Base-by-base conservation (phyloP, 2,329 filamentous ascomycete species). In the Aspergillus texensis region DNA sequence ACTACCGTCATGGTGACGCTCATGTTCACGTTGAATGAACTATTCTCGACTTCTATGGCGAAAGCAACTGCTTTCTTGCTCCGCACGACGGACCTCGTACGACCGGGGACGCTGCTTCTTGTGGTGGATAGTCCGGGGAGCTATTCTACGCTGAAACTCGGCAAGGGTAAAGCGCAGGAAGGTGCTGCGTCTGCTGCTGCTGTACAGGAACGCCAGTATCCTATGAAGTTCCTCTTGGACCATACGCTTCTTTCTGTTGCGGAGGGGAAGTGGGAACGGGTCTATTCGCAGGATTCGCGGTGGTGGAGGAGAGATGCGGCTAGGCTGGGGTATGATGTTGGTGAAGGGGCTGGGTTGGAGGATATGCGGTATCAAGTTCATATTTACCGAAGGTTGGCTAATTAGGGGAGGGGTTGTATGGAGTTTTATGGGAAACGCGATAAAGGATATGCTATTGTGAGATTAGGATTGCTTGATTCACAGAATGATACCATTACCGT, bases 361-460 rank as follows among this genome's bases (percentile, higher is more conserved):
- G 92, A 97, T 75, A 97, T 97, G 94, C 88, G 94, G 54, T 97
- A 94, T 78, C 94, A 98, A 78, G 83, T 97, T 70, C 93, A 97
- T 80, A 75, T 97, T 19, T 98, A 97, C 73, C 78, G 80, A 61
- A 78, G 81, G 65, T 56, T 80, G 34, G 59, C 24, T 55, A 21
- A n/a, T 56, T 63, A 56, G 24, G 24, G 24, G 30, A 28, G 24
- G 11, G 34, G 14, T 57, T 53, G 9, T 32, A 32, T 9, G 41
- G 19, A 16, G 55, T 6, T 1, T 46, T 48, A 21, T 36, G 39
- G 50, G 10, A 45, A 11, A 46, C 6, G 11, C 10, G 34, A n/a
- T 36, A 28, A 3, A n/a, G 39, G 11, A 55, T 26, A 57, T 43
- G 36, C 24, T 24, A 45, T 58, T 53, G 60, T 46, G 46, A 60